Evolutionary conservation across 1,139 yeast genomes (phyloP).

Genomic region (Blastobotrys aristatus): DNA sequence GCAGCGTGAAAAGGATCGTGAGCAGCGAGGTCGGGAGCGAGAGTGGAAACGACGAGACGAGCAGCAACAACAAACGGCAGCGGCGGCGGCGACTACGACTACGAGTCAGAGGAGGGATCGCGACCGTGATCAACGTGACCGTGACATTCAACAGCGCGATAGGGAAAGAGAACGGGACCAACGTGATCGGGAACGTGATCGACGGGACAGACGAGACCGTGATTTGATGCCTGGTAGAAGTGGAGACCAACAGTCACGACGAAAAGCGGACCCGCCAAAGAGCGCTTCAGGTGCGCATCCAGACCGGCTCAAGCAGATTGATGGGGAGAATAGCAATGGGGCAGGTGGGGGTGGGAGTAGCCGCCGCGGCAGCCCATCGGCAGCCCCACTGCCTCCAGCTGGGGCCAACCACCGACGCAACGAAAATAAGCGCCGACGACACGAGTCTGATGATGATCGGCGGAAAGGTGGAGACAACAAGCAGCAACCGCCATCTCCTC

Average conservation of each 20-base stretch:
- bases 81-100: no score
- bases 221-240: conserved; percentile 6
- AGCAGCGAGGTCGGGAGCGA: conserved; percentile 12
- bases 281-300: no score
- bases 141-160: conserved; percentile 16
- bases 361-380: not conserved
- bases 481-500: conserved; percentile 3
- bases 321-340: not conserved
- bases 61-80: not conserved
- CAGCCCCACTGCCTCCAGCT: not conserved
- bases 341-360: not conserved
- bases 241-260: not conserved
- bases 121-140: conserved; percentile 18
- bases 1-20: conserved; percentile 16
- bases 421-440: not conserved
- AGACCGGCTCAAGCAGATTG: conserved; percentile 10
- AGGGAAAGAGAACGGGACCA: conserved; percentile 20
- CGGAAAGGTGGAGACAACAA: conserved; percentile 4
- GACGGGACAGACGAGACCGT: conserved; percentile 3
- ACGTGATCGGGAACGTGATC: conserved; percentile 12
- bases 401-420: not conserved
- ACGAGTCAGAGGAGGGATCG: conserved; percentile 11
- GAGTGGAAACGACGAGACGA: conserved; percentile 3
- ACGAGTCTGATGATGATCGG: not conserved
- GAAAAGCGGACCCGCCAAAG: not conserved